Evolutionary conservation across 345 rosid genomes (phyloP).

Genomic region (Pistacia vera): DNA sequence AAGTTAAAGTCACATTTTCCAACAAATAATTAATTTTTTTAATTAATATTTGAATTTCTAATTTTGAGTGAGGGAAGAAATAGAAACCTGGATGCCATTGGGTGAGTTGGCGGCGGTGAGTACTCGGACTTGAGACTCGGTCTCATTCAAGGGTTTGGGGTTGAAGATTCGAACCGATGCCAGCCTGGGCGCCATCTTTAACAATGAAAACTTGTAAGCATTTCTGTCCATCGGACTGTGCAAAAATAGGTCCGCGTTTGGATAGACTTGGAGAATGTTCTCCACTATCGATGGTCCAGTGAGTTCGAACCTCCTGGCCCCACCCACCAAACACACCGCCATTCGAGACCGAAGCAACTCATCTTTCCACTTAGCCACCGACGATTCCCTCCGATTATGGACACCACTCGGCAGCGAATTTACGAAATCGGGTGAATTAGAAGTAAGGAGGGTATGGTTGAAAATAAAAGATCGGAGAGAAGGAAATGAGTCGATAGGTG

Average conservation of each 20-base stretch:
- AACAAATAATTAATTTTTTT: background rate
- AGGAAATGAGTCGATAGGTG: conserved; percentile 13
- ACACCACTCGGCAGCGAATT: background rate
- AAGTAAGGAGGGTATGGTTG: conserved; percentile 26
- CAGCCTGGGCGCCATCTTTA: conserved; percentile 62
- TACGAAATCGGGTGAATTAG: conserved; percentile 10
- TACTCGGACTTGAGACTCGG: conserved; percentile 60
- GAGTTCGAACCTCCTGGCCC: conserved; percentile 88
- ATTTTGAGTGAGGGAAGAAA: too few species aligned
- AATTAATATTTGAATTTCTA: too few species aligned
- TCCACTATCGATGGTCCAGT: conserved; percentile 87
- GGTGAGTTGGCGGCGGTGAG: conserved; percentile 82
- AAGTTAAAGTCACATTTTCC: too few species aligned
- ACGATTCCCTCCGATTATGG: background rate
- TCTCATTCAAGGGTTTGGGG: conserved; percentile 50
- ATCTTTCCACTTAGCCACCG: conserved; percentile 10
- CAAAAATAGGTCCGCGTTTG: conserved; percentile 88
- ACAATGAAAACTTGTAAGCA: conserved; percentile 65
- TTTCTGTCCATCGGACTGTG: conserved; percentile 72
- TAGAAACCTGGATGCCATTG: conserved; percentile 81
- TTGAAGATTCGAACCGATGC: conserved; percentile 72
- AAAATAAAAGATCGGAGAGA: conserved; percentile 25
- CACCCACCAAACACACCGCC: conserved; percentile 93
- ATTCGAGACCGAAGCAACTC: conserved; percentile 52
- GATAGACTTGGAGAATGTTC: conserved; percentile 60